phyloP scores from a whole-genome alignment of 345 rosid genomes.

The Ricinus communis region DNA sequence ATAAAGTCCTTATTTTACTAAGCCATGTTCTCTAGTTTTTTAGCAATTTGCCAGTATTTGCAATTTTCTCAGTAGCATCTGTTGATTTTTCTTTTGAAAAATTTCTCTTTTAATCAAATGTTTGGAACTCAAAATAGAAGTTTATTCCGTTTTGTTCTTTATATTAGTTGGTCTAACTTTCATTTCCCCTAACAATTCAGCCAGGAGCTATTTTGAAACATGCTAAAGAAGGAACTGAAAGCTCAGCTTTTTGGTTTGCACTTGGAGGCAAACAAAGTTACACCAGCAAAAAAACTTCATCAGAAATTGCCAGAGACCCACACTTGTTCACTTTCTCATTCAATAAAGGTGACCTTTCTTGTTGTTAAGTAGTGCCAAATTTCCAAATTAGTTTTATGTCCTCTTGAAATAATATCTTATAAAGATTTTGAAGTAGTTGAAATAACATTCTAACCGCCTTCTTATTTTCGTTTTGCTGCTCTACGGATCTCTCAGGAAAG shows the following conservation, averaged over 20 bases:
- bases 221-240: conserved; percentile 97
- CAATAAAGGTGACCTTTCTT: conserved; percentile 55
- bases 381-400: neutral
- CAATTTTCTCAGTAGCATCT: neutral
- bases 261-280: conserved; percentile 97
- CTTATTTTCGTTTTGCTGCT: conserved; percentile 31
- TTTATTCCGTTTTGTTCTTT: conserved; percentile 19
- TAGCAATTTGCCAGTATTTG: neutral
- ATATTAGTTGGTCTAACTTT: conserved; percentile 16
- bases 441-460: conserved; percentile 39
- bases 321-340: conserved; percentile 75
- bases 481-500: conserved; percentile 57
- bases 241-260: conserved; percentile 91
- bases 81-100: neutral
- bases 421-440: conserved; percentile 17
- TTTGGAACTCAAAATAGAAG: neutral
- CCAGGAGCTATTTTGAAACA: conserved; percentile 84
- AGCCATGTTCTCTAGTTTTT: neutral
- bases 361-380: conserved; percentile 5
- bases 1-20: neutral
- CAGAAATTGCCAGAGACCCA: conserved; percentile 75
- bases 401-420: neutral
- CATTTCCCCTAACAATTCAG: conserved; percentile 47
- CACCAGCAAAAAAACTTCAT: conserved; percentile 65
- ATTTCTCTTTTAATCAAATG: neutral